phyloP scores from a whole-genome alignment of 805 yeast species.

The Hanseniaspora pseudoguilliermondii region DNA sequence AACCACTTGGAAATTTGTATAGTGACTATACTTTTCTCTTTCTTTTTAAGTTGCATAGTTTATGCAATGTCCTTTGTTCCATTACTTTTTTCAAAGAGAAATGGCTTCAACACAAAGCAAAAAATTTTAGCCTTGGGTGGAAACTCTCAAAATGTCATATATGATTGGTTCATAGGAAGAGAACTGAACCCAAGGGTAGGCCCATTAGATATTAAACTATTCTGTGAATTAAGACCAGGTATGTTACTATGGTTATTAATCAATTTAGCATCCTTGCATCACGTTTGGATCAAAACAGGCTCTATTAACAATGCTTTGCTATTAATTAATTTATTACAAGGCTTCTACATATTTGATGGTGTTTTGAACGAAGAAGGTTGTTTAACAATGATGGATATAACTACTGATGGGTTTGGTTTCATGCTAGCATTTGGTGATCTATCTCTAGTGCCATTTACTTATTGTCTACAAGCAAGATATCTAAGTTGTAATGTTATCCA shows the following conservation, averaged over 20 bases:
- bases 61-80: constrained; percentile 60
- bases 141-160: constrained; percentile 58
- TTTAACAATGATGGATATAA: constrained; percentile 87
- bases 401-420: constrained; percentile 94
- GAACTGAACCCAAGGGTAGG: constrained; percentile 89
- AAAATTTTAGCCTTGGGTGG: constrained; percentile 77
- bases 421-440: constrained; percentile 94
- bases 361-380: constrained; percentile 83
- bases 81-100: constrained; percentile 34
- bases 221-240: constrained; percentile 92
- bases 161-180: constrained; percentile 95
- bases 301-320: constrained; percentile 57
- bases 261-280: constrained; percentile 67
- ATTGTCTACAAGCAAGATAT: constrained; percentile 75
- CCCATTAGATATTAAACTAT: constrained; percentile 73
- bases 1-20: constrained; percentile 54
- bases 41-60: constrained; percentile 48
- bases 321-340: constrained; percentile 56
- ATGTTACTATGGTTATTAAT: constrained; percentile 73
- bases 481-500: constrained; percentile 50
- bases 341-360: constrained; percentile 80
- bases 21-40: constrained; percentile 51
- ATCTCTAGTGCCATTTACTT: constrained; percentile 84
- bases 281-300: constrained; percentile 55
- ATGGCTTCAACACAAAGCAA: constrained; percentile 40